Evolutionary conservation across 2,329 filamentous ascomycete genomes (phyloP), one percentile per base, ranked within the genome.

Genomic region (Aureobasidium leucospermi): DNA sequence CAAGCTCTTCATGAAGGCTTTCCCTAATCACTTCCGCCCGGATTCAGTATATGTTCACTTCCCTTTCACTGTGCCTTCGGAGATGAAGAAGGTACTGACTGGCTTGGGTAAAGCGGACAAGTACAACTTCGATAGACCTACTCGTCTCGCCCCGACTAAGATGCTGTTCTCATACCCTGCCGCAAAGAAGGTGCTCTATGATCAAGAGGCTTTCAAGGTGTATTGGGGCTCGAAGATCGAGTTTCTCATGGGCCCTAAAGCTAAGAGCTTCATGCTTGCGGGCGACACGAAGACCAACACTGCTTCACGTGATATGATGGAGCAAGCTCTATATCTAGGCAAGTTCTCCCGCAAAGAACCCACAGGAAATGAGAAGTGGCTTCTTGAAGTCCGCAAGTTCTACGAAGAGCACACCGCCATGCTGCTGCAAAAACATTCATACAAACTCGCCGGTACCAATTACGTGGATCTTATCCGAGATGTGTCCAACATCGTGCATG

Each of bases 401-500:
- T 80, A 79, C 63, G 73, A 79, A 63, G 67, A 76, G 4, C 77
- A 77, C 58, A 80, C 78, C 1, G 63, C 74, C 36, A 70, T 75
- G 53, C 71, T 79, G 7, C 66, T 80, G 45, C 68, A 74, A 59
- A 66, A 71, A 57, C 73, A 78, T 48, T 75, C 74, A 13, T 79
- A 78, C 68, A 73, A 74, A 58, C 67, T 81, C 32, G 76, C 71
- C 4, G 75, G 74, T 5, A 67, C 71, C 36, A 73, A 74, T 38
- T 74, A 79, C 62, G 75, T 79, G 48, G 78, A 80, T 64, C 74
- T 80, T 48, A 72, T 78, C 59, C 74, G 75, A 11, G 77, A 79
- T 61, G 65, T 84, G 39, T 78, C 79, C 63, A 82, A 82, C 61
- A 70, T 80, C 9, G 76, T 74, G 4, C 80, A 82, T 64, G 76